Percentiles rank a stretch among this genome's conserved stretches.
Evolutionary conservation across 2,329 filamentous ascomycete genomes (phyloP).

Genomic region (Calonectria pseudoturangicola): DNA sequence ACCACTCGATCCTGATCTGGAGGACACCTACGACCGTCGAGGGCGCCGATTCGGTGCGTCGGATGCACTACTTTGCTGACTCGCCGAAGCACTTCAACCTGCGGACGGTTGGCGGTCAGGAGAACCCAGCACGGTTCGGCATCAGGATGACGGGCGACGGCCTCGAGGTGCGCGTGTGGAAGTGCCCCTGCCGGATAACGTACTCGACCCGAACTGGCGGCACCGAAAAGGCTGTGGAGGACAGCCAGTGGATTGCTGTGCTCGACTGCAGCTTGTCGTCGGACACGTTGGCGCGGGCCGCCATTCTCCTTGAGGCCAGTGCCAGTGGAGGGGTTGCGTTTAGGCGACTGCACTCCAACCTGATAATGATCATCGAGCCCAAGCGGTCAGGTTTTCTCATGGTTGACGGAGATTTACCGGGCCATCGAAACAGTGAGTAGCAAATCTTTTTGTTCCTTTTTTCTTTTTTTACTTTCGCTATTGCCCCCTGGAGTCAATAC

Average conservation of each 20-base stretch:
- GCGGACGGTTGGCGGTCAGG: conserved; percentile 52
- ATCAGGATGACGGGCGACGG: conserved; percentile 51
- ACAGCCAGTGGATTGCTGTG: conserved; percentile 51
- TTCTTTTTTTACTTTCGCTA: background rate
- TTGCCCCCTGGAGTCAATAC: background rate
- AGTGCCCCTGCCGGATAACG: conserved; percentile 52
- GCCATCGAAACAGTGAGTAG: conserved; percentile 39
- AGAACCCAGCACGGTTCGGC: conserved; percentile 49
- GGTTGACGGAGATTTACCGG: conserved; percentile 34
- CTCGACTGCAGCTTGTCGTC: conserved; percentile 55
- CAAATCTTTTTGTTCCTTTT: background rate
- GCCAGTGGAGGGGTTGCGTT: conserved; percentile 47
- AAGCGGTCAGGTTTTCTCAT: conserved; percentile 41
- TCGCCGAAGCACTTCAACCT: conserved; percentile 53
- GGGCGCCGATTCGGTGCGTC: conserved; percentile 40
- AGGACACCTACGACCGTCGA: conserved; percentile 43
- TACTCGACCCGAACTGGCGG: conserved; percentile 48
- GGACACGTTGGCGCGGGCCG: conserved; percentile 52
- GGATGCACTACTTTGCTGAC: conserved; percentile 53
- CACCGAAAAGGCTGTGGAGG: conserved; percentile 48
- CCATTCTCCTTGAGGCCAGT: conserved; percentile 51
- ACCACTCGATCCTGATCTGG: conserved; percentile 61
- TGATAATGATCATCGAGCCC: conserved; percentile 54
- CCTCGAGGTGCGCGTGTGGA: conserved; percentile 53
- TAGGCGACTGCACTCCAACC: conserved; percentile 48